These are phyloP conservation scores for Haplographium delicatum DNA, from an alignment of 495 filamentous ascomycete species.

Conservation along the genomic window DNA sequence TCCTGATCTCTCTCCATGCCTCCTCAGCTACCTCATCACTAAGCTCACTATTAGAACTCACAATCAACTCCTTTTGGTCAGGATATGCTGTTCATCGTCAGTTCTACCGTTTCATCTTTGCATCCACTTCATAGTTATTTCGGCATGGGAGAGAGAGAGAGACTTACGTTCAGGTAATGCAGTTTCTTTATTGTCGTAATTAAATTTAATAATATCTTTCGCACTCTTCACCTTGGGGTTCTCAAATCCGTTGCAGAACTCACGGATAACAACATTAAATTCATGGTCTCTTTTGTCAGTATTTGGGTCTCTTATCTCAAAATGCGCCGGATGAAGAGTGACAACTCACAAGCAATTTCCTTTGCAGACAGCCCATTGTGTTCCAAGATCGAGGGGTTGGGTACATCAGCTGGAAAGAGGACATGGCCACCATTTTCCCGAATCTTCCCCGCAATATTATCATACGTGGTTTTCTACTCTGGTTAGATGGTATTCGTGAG, in stretches of 20 bases:
- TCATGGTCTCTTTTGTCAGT: conserved; percentile 1
- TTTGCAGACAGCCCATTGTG: conserved; percentile 6
- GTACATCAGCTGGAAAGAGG: conserved; percentile 6
- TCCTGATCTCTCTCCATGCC: not conserved
- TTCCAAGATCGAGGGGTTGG: not conserved
- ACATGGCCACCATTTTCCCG: conserved; percentile 8
- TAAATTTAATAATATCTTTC: conserved; percentile 16
- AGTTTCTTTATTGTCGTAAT: conserved; percentile 10
- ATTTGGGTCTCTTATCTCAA: not conserved
- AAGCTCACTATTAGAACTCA: not conserved
- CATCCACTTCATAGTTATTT: not conserved
- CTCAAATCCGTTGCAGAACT: conserved; percentile 16
- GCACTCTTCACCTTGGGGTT: not conserved
- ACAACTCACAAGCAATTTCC: not conserved
- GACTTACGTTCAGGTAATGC: conserved; percentile 14
- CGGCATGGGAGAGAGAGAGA: not conserved
- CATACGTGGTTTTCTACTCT: conserved; percentile 9
- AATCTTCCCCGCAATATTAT: conserved; percentile 5
- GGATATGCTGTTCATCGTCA: not conserved
- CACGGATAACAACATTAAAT: conserved; percentile 12
- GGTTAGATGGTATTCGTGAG: not conserved
- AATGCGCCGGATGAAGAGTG: not conserved
- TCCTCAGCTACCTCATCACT: not conserved
- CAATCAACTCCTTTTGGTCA: not conserved
- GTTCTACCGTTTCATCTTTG: not conserved